These are phyloP conservation scores for Plasmodium chabaudi DNA, from an alignment of 169 alveolate genomes.

Conservation along the genomic window DNA sequence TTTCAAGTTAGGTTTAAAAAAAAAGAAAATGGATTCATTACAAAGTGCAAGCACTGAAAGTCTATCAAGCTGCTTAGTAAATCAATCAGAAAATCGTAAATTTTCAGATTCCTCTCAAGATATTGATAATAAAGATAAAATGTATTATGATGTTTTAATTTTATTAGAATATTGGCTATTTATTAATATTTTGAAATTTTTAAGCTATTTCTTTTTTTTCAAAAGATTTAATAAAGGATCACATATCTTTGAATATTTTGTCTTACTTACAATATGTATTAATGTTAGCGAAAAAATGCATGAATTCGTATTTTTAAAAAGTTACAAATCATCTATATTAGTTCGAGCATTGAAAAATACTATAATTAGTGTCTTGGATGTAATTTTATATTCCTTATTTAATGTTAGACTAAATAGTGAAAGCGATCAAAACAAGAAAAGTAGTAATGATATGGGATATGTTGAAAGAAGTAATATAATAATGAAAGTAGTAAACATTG, in stretches of 20 bases:
- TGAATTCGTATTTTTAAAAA: constrained; percentile 51
- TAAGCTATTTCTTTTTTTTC: constrained; percentile 22
- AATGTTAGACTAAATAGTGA: constrained; percentile 57
- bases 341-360: constrained; percentile 49
- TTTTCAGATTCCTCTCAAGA: no score
- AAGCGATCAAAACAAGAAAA: constrained; percentile 3
- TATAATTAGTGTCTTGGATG: constrained; percentile 38
- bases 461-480: constrained; percentile 58
- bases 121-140: neutral
- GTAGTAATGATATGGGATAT: constrained; percentile 3
- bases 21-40: neutral
- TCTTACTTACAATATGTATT: constrained; percentile 29
- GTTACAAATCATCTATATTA: constrained; percentile 50
- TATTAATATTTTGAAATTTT: constrained; percentile 47
- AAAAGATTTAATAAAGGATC: constrained; percentile 17
- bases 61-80: no score
- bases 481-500: constrained; percentile 31
- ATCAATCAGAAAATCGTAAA: no score
- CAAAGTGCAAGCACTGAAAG: no score
- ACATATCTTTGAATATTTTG: constrained; percentile 36
- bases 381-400: constrained; percentile 40
- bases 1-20: constrained; percentile 13
- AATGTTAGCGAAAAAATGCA: constrained; percentile 62
- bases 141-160: constrained; percentile 38
- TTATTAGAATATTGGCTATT: constrained; percentile 68